phyloP scores from a whole-genome alignment of 2,329 filamentous ascomycete genomes.

The Pestalotiopsis sp. region DNA sequence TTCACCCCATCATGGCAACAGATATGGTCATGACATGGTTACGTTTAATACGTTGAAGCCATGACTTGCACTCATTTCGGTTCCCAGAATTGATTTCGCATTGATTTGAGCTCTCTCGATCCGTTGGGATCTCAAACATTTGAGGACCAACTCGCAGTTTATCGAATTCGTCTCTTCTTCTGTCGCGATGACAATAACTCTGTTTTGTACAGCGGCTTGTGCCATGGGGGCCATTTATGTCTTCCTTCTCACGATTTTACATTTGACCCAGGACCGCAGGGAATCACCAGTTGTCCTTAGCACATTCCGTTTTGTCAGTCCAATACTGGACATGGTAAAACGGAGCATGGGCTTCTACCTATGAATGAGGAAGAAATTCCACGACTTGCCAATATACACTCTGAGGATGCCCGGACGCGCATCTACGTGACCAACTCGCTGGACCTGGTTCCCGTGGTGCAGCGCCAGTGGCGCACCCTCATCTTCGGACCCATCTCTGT shows the following conservation, averaged over 20 bases:
- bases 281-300: background rate
- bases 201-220: too few species aligned
- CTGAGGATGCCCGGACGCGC: constrained; percentile 12
- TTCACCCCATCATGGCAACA: too few species aligned
- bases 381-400: constrained; percentile 14
- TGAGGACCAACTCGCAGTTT: too few species aligned
- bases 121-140: too few species aligned
- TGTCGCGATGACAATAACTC: too few species aligned
- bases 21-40: too few species aligned
- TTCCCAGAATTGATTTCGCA: too few species aligned
- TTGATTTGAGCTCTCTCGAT: too few species aligned
- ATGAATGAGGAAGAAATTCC: background rate
- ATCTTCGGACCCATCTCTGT: constrained; percentile 8
- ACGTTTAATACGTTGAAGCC: too few species aligned
- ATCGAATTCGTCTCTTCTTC: too few species aligned
- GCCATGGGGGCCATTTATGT: background rate
- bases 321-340: background rate
- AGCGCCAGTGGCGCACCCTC: constrained; percentile 12
- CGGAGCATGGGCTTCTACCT: constrained; percentile 2
- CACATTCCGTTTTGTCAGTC: background rate
- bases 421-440: constrained; percentile 16
- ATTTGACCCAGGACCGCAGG: background rate
- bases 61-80: too few species aligned
- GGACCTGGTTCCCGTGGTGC: constrained; percentile 14
- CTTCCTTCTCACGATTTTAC: background rate